A percentile compares a stretch with the other conserved stretches of the same genome.
Conservation (phyloP, 257 asterid species). For the Echites panduratus region DNA sequence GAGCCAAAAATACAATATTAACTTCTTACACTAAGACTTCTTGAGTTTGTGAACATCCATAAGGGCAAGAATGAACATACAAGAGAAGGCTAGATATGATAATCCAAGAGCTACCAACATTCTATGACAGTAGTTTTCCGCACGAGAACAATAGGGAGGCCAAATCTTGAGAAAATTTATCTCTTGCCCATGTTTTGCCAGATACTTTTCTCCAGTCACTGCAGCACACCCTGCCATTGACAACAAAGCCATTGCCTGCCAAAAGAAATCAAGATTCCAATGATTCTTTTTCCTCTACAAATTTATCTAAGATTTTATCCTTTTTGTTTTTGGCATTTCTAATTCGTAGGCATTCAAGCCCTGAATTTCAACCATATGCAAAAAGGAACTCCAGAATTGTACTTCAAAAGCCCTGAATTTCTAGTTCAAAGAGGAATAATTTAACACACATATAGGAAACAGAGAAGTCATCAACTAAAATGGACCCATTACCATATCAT, state of each 20-base stretch:
- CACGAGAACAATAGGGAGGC: constrained; percentile 31
- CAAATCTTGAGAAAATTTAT: constrained; percentile 21
- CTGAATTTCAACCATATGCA: too few relatives aligned
- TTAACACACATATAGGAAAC: background rate
- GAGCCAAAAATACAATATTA: too few relatives aligned
- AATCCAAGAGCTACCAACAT: constrained; percentile 15
- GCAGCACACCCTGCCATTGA: constrained; percentile 41
- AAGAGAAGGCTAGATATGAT: constrained; percentile 31
- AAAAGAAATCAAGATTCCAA: background rate
- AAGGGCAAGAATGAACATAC: constrained; percentile 26
- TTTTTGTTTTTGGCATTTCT: too few relatives aligned
- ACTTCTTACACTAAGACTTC: constrained; percentile 20
- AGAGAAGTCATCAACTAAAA: background rate
- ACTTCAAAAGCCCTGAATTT: too few relatives aligned
- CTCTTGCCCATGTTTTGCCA: constrained; percentile 33
- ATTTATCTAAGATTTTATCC: background rate
- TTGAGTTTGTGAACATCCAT: constrained; percentile 38
- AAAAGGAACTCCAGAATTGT: too few relatives aligned
- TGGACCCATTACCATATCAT: constrained; percentile 8
- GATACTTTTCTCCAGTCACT: constrained; percentile 31
- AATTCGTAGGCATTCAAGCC: too few relatives aligned
- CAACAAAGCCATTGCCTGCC: constrained; percentile 32
- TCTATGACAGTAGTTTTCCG: constrained; percentile 31
- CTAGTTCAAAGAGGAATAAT: background rate
- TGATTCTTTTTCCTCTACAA: background rate